A percentile compares a stretch with the other conserved stretches of the same genome.
phyloP scores from a whole-genome alignment of 805 yeast species.

The Hemisphaericaspora nanyangensis region DNA sequence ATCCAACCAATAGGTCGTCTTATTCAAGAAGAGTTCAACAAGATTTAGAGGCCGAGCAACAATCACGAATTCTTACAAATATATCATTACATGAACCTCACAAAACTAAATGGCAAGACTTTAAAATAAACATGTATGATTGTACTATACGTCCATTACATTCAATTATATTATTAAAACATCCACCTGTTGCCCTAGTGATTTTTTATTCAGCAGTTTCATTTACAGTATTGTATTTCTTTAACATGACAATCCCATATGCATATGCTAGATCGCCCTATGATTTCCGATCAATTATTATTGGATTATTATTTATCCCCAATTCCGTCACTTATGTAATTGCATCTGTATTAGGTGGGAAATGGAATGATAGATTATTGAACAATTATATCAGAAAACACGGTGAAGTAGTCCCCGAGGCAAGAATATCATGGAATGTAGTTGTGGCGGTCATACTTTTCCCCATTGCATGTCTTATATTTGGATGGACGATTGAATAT shows the following conservation, averaged over 20 bases:
- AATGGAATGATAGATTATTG: conserved; percentile 67
- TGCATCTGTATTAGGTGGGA: conserved; percentile 79
- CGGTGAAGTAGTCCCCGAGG: conserved; percentile 70
- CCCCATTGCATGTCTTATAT: conserved; percentile 64
- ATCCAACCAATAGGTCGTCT: conserved; percentile 28
- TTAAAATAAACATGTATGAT: conserved; percentile 37
- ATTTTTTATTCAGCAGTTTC: conserved; percentile 66
- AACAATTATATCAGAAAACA: conserved; percentile 48
- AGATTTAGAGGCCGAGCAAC: conserved; percentile 20
- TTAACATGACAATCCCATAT: conserved; percentile 69
- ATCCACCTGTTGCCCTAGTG: conserved; percentile 73
- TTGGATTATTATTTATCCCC: conserved; percentile 79
- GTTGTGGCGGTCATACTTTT: conserved; percentile 58
- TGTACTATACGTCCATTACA: conserved; percentile 57
- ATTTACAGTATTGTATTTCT: conserved; percentile 65
- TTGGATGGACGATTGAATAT: conserved; percentile 77
- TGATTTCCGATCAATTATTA: conserved; percentile 57
- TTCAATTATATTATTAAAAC: conserved; percentile 54
- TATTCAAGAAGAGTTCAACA: conserved; percentile 26
- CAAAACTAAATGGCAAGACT: conserved; percentile 8
- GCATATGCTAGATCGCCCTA: conserved; percentile 64
- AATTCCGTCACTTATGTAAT: conserved; percentile 73
- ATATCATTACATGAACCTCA: background rate
- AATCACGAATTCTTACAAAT: conserved; percentile 10
- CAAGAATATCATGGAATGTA: conserved; percentile 73